phyloP scores from a whole-genome alignment of 2,329 filamentous ascomycete genomes.

The Penicillium sp. region DNA sequence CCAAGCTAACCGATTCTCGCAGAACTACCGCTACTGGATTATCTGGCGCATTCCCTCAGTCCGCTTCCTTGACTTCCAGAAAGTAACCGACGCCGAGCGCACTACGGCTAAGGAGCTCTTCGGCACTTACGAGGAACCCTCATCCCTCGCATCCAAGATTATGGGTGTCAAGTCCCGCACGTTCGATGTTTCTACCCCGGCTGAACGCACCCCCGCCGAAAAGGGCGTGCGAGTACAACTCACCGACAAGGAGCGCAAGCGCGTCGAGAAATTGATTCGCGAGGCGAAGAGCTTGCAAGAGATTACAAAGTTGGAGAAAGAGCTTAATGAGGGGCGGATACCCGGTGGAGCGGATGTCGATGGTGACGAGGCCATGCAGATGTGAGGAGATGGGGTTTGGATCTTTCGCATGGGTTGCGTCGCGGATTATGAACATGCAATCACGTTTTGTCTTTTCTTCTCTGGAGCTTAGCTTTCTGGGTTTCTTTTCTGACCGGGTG shows the following conservation, averaged over 20 bases:
- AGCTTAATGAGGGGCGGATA: constrained; percentile 82
- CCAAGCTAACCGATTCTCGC: constrained; percentile 10
- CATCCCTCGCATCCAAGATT: constrained; percentile 77
- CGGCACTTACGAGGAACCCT: constrained; percentile 72
- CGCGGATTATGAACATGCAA: constrained; percentile 13
- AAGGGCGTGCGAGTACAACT: constrained; percentile 77
- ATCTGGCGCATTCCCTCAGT: constrained; percentile 82
- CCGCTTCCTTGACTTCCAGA: constrained; percentile 87
- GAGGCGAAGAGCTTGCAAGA: constrained; percentile 87
- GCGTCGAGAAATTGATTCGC: constrained; percentile 80
- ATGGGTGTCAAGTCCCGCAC: constrained; percentile 78
- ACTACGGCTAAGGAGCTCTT: constrained; percentile 75
- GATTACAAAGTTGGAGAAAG: constrained; percentile 86
- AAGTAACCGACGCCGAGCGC: constrained; percentile 84
- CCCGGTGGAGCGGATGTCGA: constrained; percentile 58
- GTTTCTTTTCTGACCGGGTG: constrained; percentile 10
- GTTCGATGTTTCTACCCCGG: constrained; percentile 54
- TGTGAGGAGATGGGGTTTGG: constrained; percentile 21
- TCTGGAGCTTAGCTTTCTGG: constrained; percentile 10
- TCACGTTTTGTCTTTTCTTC: constrained; percentile 12
- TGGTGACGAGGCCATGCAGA: constrained; percentile 38
- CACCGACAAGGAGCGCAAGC: constrained; percentile 82
- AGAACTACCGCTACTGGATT: constrained; percentile 92
- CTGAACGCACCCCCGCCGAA: constrained; percentile 43
- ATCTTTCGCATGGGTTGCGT: not conserved